Evolutionary conservation across 164 flowering plant species (phyloP), one percentile per base, ranked within the genome.

Genomic region (Liquidambar formosana): DNA sequence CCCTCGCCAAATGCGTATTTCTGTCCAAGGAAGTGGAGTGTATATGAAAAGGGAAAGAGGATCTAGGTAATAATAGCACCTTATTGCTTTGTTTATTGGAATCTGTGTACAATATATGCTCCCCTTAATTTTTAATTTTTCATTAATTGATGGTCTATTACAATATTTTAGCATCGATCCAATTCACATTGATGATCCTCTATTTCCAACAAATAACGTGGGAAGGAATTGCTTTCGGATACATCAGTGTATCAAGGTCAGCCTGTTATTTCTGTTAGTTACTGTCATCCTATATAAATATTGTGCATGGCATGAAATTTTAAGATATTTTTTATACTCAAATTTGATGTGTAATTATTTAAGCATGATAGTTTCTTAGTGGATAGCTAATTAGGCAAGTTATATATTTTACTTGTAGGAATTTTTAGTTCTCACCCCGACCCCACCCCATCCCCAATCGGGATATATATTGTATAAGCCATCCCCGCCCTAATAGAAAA

Each of bases 201-300:
- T 91, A 59, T 92, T 82, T 73, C 95, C 96, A 41, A 83, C 92
- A 65, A 94, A 94, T 79, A 94, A 94, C 49, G 91, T 94, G 61
- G 99, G 99, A 69, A 83, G 94, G 76, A 94, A 94, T 67, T 94
- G 99, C 83, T 94, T 94, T 56, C 83, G 99, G 27, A 91, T 94
- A 73, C 99, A 92, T 83, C 99, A 94, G 68, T 94, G 99, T 70
- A 88, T 92, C 72, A 94, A 94, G 98, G 98, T 92, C 38, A 67
- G 83, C 56, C 45, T 58, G 15, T 58, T 52, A 54, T 71, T 46
- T 64, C 66, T 62, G 23, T 11, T 60, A 48, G n/a, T 49, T 38
- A 44, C 33, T 44, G 57, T 18, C 22, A 43, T 57, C 8, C 27
- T 41, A 1, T 57, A 15, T 27, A 23, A 5, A 49, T 6, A 8